Percentiles rank a stretch among this genome's conserved stretches.
phyloP scores from a whole-genome alignment of 2,329 filamentous ascomycete genomes.

The Hirsutella minnesotensis region DNA sequence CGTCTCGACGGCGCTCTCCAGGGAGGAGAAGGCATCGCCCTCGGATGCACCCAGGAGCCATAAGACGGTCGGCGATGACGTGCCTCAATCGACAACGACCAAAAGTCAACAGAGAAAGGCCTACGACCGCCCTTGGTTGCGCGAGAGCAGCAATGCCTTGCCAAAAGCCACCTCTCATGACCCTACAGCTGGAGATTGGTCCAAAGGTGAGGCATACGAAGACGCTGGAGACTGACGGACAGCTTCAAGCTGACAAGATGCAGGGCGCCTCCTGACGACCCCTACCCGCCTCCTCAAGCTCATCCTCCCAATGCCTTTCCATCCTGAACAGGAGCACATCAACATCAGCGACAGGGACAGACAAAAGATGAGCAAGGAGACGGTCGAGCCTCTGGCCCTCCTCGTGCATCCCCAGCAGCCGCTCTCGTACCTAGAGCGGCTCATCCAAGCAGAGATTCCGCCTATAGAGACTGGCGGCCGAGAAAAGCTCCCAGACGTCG shows the following conservation, averaged over 20 bases:
- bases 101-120: constrained; percentile 38
- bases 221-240: background rate
- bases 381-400: constrained; percentile 70
- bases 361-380: constrained; percentile 18
- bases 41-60: background rate
- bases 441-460: constrained; percentile 81
- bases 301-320: constrained; percentile 55
- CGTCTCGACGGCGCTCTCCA: background rate
- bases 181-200: constrained; percentile 12
- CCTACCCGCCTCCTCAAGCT: constrained; percentile 72
- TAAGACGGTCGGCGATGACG: background rate
- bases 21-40: background rate
- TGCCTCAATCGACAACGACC: background rate
- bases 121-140: constrained; percentile 52
- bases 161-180: constrained; percentile 18
- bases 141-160: constrained; percentile 40
- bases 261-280: constrained; percentile 67
- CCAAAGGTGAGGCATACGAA: constrained; percentile 16
- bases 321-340: constrained; percentile 25
- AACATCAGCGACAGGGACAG: constrained; percentile 26
- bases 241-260: background rate
- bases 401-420: constrained; percentile 85
- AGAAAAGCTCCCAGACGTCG: constrained; percentile 62
- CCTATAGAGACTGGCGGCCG: constrained; percentile 50
- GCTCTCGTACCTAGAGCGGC: constrained; percentile 75